Conservation (phyloP, 805 yeast genomes). For the Nakazawaea ishiwadae region DNA sequence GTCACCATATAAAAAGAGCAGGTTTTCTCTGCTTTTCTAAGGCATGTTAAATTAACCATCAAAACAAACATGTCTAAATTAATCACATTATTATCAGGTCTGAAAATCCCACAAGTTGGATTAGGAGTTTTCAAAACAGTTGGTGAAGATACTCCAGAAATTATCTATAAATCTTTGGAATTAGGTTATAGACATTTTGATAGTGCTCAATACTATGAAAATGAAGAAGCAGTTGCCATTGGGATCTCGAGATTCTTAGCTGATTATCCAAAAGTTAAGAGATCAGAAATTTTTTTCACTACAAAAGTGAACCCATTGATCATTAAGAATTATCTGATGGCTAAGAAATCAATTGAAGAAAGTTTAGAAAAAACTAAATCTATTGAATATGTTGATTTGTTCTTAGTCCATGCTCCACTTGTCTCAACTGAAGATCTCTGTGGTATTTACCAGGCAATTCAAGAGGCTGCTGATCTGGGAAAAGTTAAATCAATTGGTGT, state of each 20-base stretch:
- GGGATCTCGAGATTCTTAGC: conserved; percentile 45
- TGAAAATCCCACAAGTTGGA: conserved; percentile 50
- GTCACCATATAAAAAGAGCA: no score
- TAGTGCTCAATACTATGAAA: conserved; percentile 60
- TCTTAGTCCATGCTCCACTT: conserved; percentile 51
- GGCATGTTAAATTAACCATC: no score
- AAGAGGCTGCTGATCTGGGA: conserved; percentile 49
- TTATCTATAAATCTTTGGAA: conserved; percentile 54
- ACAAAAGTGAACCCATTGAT: conserved; percentile 30
- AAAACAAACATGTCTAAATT: background rate
- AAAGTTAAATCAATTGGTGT: conserved; percentile 54
- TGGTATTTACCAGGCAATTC: conserved; percentile 51
- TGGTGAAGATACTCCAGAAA: conserved; percentile 28
- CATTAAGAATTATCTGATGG: conserved; percentile 27
- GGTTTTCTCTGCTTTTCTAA: background rate
- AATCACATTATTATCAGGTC: conserved; percentile 45
- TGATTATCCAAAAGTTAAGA: conserved; percentile 17
- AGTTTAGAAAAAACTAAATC: conserved; percentile 37
- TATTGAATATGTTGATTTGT: conserved; percentile 48
- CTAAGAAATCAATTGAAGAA: conserved; percentile 36
- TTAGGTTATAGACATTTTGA: conserved; percentile 74
- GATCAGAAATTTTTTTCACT: conserved; percentile 36
- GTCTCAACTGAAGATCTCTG: conserved; percentile 36
- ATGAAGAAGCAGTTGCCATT: conserved; percentile 58
- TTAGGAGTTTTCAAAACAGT: conserved; percentile 50